Percentiles rank a stretch among this genome's conserved stretches.
Conservation (phyloP, 176 grass and related monocot genomes). For the Phyllostachys edulis region DNA sequence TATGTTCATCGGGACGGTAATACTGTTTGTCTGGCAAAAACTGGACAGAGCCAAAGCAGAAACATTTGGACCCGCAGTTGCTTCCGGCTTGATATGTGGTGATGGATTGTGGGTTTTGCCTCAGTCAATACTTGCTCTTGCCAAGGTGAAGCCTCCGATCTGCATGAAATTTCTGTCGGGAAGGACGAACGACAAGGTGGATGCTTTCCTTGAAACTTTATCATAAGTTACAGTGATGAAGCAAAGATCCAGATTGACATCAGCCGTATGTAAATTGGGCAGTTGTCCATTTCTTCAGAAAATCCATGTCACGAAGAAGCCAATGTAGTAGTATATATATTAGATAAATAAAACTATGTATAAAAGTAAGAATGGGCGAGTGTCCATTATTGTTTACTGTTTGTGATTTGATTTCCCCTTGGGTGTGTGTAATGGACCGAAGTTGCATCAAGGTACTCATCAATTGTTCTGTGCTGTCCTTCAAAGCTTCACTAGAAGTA, state of each 20-base stretch:
- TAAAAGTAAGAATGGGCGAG: neutral
- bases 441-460: neutral
- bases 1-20: conserved; percentile 32
- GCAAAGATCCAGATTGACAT: neutral
- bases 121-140: conserved; percentile 29
- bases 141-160: conserved; percentile 40
- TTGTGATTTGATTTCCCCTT: no score
- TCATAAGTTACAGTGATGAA: neutral
- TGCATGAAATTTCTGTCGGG: conserved; percentile 36
- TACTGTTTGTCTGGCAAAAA: conserved; percentile 36
- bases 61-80: conserved; percentile 21
- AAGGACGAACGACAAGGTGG: conserved; percentile 19
- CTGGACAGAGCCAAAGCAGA: conserved; percentile 26
- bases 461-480: neutral
- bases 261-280: no score
- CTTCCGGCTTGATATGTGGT: conserved; percentile 36
- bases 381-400: no score
- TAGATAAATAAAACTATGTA: neutral
- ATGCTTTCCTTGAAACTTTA: conserved; percentile 18
- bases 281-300: neutral
- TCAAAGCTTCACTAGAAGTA: neutral
- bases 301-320: neutral
- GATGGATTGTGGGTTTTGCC: conserved; percentile 23
- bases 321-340: neutral
- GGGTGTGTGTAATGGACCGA: neutral